Evolutionary conservation across 1,284 basidiomycete genomes (phyloP), one percentile per base, ranked within the genome.

Genomic region (Sporisorium scitamineum): DNA sequence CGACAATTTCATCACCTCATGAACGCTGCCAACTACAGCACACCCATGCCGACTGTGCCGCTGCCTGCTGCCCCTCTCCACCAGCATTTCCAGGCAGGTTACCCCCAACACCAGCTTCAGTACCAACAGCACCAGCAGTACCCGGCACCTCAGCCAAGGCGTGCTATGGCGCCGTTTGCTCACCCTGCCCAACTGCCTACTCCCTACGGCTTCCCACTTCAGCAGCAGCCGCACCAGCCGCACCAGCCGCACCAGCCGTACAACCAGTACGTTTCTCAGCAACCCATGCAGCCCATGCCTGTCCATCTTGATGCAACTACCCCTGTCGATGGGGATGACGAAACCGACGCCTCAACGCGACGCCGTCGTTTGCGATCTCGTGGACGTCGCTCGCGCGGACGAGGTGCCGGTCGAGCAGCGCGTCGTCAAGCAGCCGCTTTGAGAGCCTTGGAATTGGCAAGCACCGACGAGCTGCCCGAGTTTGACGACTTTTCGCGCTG

Each of bases 331-430:
- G 55, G 31, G 27, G 59, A 29, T 14, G 54, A 52, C n/a, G 44
- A 26, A 34, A 54, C 9, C 8, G 34, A 34, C 18, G 16, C 16
- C 22, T 7, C 14, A 26, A 22, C 16, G 14, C 39, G 54, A 24
- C 55, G 73, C 2, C 59, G 72, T 14, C 64, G 78, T 6, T 27
- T 70, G 5, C 74, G 77, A 1, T 76, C 79, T 0, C 74, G 79
- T 11, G 78, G 79, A 0, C 66, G 79, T 11, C 70, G 79, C 5
- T 70, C 66, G 14, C 77, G 79, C 11, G 79, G 79, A 9, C 69
- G 79, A n/a, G 79, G 79, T 16, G 79, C 79, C 1, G 79, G 79
- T 8, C 61, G 79, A 6, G 79, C 79, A 1, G 79, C 79, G 3
- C 64, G 79, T 47, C 66, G 79, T 29, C 70, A 74, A 55, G 79